phyloP scores from a whole-genome alignment of 2,329 filamentous ascomycete genomes.

The Trichoderma semiorbis region DNA sequence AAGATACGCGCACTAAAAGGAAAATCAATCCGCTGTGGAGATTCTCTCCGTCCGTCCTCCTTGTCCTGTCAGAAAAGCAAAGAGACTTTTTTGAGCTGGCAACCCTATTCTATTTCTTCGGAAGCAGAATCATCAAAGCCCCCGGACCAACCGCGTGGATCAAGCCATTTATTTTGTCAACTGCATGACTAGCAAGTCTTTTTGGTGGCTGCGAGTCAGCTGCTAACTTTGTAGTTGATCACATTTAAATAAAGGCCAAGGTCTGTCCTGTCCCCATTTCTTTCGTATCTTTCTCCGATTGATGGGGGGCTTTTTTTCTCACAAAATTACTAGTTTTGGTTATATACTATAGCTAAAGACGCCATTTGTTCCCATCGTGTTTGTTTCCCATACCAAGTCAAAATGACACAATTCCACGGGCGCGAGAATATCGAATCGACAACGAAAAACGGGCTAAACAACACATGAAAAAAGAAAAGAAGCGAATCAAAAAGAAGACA shows the following conservation, averaged over 20 bases:
- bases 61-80: background rate
- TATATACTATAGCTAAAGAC: conserved; percentile 4
- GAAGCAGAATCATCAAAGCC: background rate
- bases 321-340: conserved; percentile 6
- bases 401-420: background rate
- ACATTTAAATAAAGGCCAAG: background rate
- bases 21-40: conserved; percentile 5
- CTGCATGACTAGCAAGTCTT: background rate
- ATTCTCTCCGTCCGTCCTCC: background rate
- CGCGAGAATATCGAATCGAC: background rate
- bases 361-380: background rate
- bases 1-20: conserved; percentile 13
- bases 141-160: background rate
- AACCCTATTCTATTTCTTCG: background rate
- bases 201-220: background rate
- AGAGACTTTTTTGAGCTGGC: background rate
- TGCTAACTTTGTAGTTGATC: background rate
- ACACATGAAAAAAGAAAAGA: background rate
- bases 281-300: background rate
- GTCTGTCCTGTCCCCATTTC: background rate
- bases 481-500: background rate
- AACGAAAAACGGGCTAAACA: background rate
- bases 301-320: background rate
- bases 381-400: background rate
- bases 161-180: background rate